These are phyloP conservation scores for Coemansia umbellata DNA, from an alignment of 192 early-diverging fungal species.

Conservation along the genomic window DNA sequence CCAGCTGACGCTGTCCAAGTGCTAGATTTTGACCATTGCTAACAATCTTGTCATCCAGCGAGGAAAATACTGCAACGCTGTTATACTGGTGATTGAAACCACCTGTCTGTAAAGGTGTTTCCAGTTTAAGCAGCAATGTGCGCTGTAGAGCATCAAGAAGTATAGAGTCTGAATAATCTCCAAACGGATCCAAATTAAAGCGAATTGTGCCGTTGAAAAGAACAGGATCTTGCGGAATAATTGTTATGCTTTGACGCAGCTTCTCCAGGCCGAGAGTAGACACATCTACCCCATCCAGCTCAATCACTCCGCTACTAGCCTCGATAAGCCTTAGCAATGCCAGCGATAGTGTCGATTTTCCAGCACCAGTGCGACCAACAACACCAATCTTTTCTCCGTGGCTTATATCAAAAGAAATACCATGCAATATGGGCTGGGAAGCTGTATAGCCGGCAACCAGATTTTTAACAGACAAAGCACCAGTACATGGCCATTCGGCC, in stretches of 20 bases:
- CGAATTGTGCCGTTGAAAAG: slow-evolving; percentile 70
- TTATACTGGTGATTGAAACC: neutral
- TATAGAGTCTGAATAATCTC: slow-evolving; percentile 53
- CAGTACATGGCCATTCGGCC: slow-evolving; percentile 59
- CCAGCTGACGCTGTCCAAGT: slow-evolving; percentile 69
- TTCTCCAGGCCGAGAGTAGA: slow-evolving; percentile 64
- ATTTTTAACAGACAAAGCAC: slow-evolving; percentile 60
- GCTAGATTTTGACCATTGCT: slow-evolving; percentile 76
- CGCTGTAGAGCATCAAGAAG: slow-evolving; percentile 16
- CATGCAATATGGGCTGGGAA: slow-evolving; percentile 66
- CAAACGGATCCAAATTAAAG: slow-evolving; percentile 84
- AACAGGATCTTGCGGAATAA: slow-evolving; percentile 86
- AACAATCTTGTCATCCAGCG: slow-evolving; percentile 67
- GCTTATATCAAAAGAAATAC: slow-evolving; percentile 64
- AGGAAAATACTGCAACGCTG: slow-evolving; percentile 31
- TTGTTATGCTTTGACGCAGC: slow-evolving; percentile 68
- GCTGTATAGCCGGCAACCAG: slow-evolving; percentile 66
- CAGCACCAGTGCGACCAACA: slow-evolving; percentile 82
- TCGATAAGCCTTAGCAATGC: slow-evolving; percentile 73
- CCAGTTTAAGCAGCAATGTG: slow-evolving; percentile 15
- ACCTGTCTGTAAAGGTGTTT: too few relatives aligned
- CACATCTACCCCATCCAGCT: slow-evolving; percentile 76
- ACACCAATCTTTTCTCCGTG: slow-evolving; percentile 80
- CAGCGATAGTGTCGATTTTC: slow-evolving; percentile 66
- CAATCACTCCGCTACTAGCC: slow-evolving; percentile 55